Evolutionary conservation across 2,329 filamentous ascomycete species (phyloP), one percentile per base, ranked within the genome.

Genomic region (Ceratocystis smalleyi): DNA sequence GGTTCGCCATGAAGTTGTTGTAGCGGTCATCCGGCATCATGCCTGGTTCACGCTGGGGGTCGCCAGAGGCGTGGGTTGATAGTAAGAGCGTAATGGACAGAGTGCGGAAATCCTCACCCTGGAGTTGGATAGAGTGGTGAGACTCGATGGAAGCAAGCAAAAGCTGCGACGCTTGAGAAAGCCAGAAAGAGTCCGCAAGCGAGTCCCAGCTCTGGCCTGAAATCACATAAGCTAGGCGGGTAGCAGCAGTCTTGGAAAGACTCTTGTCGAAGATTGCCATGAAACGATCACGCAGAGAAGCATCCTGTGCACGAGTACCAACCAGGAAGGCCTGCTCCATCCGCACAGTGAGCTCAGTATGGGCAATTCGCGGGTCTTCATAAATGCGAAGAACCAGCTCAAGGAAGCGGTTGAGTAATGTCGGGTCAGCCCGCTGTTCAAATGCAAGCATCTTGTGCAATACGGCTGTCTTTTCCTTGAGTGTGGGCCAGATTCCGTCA

Each of bases 401-500:
- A 66, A 99, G 79, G 77, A 97, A 99, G 72, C 92, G 92, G 69
- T 87, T 91, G 65, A 99, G 79, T 76, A 99, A 86, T 0, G 87
- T 90, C 40, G 86, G 83, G 71, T 97, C 92, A 32, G 81, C 77
- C 47, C 94, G 83, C 65, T 89, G 84, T 74, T 99, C 94, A 69
- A 99, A 99, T 0, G 91, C 86, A 17, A 97, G 78, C 94, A 99
- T 99, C 76, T 99, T 99, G 70, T 95, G 91, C n/a, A 99, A 77
- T 0, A 99, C 94, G 0, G 95, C 95, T 0, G 92, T 97, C 78
- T 99, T 99, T 75, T 99, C 95, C 74, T 99, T 99, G 1, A 99
- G 80, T 0, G 94, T 99, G 0, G 94, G 94, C 81, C 94, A 96
- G 1, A 91, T 94, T 68, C 96, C 94, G 66, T 90, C 91, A 0